phyloP scores from a whole-genome alignment of 179 eudicot genomes.

The Vitellaria paradoxa region DNA sequence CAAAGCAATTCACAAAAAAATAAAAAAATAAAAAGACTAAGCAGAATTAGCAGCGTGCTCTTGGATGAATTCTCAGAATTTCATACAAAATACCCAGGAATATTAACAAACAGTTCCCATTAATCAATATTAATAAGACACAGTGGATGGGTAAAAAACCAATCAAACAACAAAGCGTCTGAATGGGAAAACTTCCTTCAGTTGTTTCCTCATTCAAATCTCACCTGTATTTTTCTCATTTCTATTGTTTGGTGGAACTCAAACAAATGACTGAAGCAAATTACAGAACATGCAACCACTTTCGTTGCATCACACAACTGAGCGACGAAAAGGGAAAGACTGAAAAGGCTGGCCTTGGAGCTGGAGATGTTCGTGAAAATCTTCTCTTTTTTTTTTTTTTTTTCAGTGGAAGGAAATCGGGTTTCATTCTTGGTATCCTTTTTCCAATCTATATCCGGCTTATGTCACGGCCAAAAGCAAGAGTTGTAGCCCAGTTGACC shows the following conservation, averaged over 20 bases:
- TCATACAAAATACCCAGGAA: not conserved
- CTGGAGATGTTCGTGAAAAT: too few species aligned
- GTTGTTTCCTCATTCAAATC: not conserved
- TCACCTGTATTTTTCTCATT: not conserved
- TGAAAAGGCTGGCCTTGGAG: too few species aligned
- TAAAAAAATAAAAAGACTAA: too few species aligned
- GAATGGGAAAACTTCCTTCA: not conserved
- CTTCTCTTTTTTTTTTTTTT: too few species aligned
- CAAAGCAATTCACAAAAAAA: too few species aligned
- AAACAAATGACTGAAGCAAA: not conserved
- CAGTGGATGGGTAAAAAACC: not conserved
- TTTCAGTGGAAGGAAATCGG: too few species aligned
- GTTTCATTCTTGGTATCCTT: not conserved
- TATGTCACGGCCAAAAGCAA: conserved; percentile 90
- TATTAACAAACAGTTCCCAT: not conserved
- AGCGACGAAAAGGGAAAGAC: not conserved
- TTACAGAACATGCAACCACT: not conserved
- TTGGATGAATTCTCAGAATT: not conserved
- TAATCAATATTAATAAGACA: not conserved
- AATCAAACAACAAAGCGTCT: not conserved
- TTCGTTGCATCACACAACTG: not conserved
- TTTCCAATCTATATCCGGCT: conserved; percentile 54
- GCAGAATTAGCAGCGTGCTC: not conserved
- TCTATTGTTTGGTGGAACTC: not conserved
- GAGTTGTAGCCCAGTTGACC: conserved; percentile 85